These are phyloP conservation scores for Aeschynomene evenia DNA, from an alignment of 306 rosid species.

Conservation along the genomic window DNA sequence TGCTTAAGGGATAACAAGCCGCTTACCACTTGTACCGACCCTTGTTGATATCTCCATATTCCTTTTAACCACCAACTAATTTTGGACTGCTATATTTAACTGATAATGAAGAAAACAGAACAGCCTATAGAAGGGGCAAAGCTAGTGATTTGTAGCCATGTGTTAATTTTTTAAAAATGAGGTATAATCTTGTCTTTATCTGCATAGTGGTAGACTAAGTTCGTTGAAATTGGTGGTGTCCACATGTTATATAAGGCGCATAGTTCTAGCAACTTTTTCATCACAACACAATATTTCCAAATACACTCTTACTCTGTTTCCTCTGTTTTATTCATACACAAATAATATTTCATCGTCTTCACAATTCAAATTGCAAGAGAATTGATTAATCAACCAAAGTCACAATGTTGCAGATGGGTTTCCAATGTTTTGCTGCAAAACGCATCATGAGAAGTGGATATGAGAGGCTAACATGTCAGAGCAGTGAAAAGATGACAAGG, in stretches of 20 bases:
- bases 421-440: slow-evolving; percentile 39
- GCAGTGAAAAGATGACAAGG: slow-evolving; percentile 39
- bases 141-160: slow-evolving; percentile 47
- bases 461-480: slow-evolving; percentile 43
- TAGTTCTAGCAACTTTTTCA: slow-evolving; percentile 20
- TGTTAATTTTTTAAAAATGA: slow-evolving; percentile 38
- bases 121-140: slow-evolving; percentile 27
- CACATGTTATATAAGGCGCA: slow-evolving; percentile 47
- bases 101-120: slow-evolving; percentile 11
- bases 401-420: slow-evolving; percentile 39
- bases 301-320: neutral
- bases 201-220: slow-evolving; percentile 26
- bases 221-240: slow-evolving; percentile 28
- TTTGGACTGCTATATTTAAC: slow-evolving; percentile 31
- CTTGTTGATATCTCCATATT: slow-evolving; percentile 61
- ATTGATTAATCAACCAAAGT: too few relatives aligned
- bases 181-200: slow-evolving; percentile 39
- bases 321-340: slow-evolving; percentile 8
- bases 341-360: neutral
- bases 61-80: slow-evolving; percentile 50
- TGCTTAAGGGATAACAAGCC: too few relatives aligned
- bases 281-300: too few relatives aligned
- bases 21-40: too few relatives aligned
- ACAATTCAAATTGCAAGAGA: neutral
- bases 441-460: slow-evolving; percentile 46